A percentile compares a stretch with the other conserved stretches of the same genome.
phyloP scores from a whole-genome alignment of 2,329 filamentous ascomycete genomes.

The Monilinia laxa region DNA sequence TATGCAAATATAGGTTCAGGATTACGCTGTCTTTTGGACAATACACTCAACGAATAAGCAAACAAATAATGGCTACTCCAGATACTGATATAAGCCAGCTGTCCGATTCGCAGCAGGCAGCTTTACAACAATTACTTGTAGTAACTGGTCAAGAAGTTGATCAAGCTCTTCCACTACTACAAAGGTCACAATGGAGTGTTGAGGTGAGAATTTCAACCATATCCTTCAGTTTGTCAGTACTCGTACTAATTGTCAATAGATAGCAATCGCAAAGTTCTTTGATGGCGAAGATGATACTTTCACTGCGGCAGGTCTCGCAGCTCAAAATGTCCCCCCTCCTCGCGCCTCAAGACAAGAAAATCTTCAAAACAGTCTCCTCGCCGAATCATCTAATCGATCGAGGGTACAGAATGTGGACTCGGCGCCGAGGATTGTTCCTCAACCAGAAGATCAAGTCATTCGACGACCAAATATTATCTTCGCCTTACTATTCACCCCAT shows the following conservation, averaged over 20 bases:
- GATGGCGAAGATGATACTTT: slow-evolving; percentile 88
- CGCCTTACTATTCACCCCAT: slow-evolving; percentile 75
- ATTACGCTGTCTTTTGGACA: background rate
- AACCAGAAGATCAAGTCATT: slow-evolving; percentile 61
- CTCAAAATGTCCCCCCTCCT: slow-evolving; percentile 60
- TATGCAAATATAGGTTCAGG: slow-evolving; percentile 6
- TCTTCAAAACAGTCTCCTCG: slow-evolving; percentile 59
- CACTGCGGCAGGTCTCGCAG: slow-evolving; percentile 71
- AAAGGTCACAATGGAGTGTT: slow-evolving; percentile 93
- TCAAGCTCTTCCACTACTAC: slow-evolving; percentile 75
- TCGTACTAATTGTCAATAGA: slow-evolving; percentile 51
- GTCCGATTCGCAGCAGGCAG: slow-evolving; percentile 73
- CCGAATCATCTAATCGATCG: slow-evolving; percentile 37
- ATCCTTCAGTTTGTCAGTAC: background rate
- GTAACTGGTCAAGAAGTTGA: slow-evolving; percentile 81
- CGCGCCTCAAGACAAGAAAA: slow-evolving; percentile 69
- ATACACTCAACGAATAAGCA: background rate
- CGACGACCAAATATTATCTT: slow-evolving; percentile 69
- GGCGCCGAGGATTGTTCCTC: slow-evolving; percentile 84
- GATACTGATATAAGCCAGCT: slow-evolving; percentile 66
- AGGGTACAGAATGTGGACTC: slow-evolving; percentile 50
- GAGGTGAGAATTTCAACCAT: slow-evolving; percentile 55
- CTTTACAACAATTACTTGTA: slow-evolving; percentile 82
- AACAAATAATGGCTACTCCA: slow-evolving; percentile 45
- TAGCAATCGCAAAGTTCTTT: slow-evolving; percentile 96